Evolutionary conservation across 805 yeast genomes (phyloP).

Genomic region (Torulaspora gathmanii): DNA sequence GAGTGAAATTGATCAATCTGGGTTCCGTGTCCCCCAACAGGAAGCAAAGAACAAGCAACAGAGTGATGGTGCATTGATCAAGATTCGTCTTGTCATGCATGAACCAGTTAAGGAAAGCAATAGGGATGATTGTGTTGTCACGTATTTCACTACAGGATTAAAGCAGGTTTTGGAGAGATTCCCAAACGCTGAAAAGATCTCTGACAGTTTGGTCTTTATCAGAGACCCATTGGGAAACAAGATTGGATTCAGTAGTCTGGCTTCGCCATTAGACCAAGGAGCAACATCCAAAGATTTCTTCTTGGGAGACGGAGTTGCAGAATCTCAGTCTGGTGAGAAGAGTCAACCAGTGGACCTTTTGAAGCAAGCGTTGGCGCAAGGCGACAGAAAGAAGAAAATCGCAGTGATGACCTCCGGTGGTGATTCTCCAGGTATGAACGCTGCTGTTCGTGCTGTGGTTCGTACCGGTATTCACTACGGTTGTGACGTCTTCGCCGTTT

Average conservation of each 20-base stretch:
- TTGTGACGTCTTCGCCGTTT: constrained; percentile 87
- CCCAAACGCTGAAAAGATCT: constrained; percentile 23
- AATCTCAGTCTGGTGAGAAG: constrained; percentile 15
- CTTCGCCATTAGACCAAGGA: constrained; percentile 37
- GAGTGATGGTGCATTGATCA: constrained; percentile 45
- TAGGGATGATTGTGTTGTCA: constrained; percentile 19
- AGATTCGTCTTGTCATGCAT: constrained; percentile 42
- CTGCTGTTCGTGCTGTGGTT: constrained; percentile 91
- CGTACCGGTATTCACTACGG: constrained; percentile 82
- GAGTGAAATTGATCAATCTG: constrained; percentile 54
- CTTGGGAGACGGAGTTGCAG: constrained; percentile 14
- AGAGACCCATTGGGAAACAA: constrained; percentile 64
- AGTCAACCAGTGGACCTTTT: constrained; percentile 22
- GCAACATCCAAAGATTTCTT: constrained; percentile 28
- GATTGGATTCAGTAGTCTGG: constrained; percentile 50
- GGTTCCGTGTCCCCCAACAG: constrained; percentile 53
- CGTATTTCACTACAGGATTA: constrained; percentile 42
- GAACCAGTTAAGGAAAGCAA: constrained; percentile 36
- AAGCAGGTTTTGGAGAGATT: constrained; percentile 26
- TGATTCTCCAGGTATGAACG: constrained; percentile 98
- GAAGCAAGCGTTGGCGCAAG: constrained; percentile 16
- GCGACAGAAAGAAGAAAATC: constrained; percentile 40
- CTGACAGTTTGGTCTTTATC: constrained; percentile 26
- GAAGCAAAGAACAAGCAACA: constrained; percentile 39
- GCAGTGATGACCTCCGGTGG: constrained; percentile 99